These are phyloP conservation scores for Paracoccidioides lutzii DNA, from an alignment of 2,329 filamentous ascomycete genomes.

Conservation along the genomic window DNA sequence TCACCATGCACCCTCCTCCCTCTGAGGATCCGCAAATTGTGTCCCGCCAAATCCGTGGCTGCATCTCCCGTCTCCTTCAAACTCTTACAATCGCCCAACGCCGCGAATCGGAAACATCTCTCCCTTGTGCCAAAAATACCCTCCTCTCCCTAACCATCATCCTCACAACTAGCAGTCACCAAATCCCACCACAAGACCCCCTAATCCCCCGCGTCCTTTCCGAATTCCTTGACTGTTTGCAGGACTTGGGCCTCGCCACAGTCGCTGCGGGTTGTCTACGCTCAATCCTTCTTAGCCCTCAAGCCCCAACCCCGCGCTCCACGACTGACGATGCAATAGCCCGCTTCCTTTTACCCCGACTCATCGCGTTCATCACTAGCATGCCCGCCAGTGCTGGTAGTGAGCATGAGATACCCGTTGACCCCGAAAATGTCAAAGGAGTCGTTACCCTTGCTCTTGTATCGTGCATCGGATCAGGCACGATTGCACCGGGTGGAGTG, in stretches of 20 bases:
- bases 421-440: slow-evolving; percentile 61
- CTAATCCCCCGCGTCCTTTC: slow-evolving; percentile 62
- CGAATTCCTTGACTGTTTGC: slow-evolving; percentile 72
- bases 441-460: slow-evolving; percentile 63
- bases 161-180: slow-evolving; percentile 64
- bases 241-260: slow-evolving; percentile 49
- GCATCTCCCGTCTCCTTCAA: slow-evolving; percentile 66
- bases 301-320: slow-evolving; percentile 27
- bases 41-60: slow-evolving; percentile 66
- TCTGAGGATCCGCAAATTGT: slow-evolving; percentile 32
- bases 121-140: slow-evolving; percentile 85
- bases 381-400: slow-evolving; percentile 33
- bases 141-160: slow-evolving; percentile 80
- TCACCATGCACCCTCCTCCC: slow-evolving; percentile 11
- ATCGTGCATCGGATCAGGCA: slow-evolving; percentile 46
- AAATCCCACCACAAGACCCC: slow-evolving; percentile 61
- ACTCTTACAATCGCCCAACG: slow-evolving; percentile 45
- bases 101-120: slow-evolving; percentile 52
- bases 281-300: slow-evolving; percentile 59
- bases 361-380: slow-evolving; percentile 59
- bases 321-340: slow-evolving; percentile 60
- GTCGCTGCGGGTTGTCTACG: slow-evolving; percentile 84
- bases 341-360: slow-evolving; percentile 58
- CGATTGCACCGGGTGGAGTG: slow-evolving; percentile 19
- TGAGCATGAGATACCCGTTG: slow-evolving; percentile 47